A percentile compares a stretch with the other conserved stretches of the same genome.
phyloP scores from a whole-genome alignment of 2,329 filamentous ascomycete genomes.

The Aspergillus thermomutatus region DNA sequence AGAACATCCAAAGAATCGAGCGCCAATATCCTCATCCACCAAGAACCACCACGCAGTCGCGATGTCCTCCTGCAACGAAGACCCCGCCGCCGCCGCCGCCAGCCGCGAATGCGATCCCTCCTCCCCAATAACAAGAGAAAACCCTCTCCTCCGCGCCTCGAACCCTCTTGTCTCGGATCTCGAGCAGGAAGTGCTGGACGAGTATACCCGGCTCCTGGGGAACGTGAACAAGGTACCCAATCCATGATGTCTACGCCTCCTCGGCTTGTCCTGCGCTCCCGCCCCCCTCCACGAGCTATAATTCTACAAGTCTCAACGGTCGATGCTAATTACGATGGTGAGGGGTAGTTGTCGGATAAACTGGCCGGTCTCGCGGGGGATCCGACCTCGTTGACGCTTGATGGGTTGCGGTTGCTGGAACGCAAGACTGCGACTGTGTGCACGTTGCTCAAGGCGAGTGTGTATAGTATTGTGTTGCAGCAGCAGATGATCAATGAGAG shows the following conservation, averaged over 20 bases:
- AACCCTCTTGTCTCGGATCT: slow-evolving; percentile 61
- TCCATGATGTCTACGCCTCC: no score
- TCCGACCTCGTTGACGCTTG: slow-evolving; percentile 70
- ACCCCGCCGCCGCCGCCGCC: slow-evolving; percentile 2
- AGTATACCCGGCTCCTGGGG: slow-evolving; percentile 80
- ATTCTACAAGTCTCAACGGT: not conserved
- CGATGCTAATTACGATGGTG: not conserved
- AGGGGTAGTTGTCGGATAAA: slow-evolving; percentile 30
- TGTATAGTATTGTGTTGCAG: slow-evolving; percentile 97
- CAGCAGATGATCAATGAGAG: slow-evolving; percentile 79
- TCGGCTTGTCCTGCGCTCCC: no score
- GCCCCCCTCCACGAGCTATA: no score
- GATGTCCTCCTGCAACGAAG: slow-evolving; percentile 1
- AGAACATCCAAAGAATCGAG: not conserved
- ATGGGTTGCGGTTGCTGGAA: slow-evolving; percentile 83
- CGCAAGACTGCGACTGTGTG: slow-evolving; percentile 93
- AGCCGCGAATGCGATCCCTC: slow-evolving; percentile 14
- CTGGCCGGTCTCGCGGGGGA: slow-evolving; percentile 58
- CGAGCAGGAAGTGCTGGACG: slow-evolving; percentile 91
- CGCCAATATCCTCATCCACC: not conserved
- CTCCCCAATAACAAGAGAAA: slow-evolving; percentile 19
- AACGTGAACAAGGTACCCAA: slow-evolving; percentile 97
- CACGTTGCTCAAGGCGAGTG: slow-evolving; percentile 93
- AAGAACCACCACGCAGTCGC: not conserved
- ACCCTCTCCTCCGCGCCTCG: slow-evolving; percentile 37